These are phyloP conservation scores for Ceratobasidium sp. DNA, from an alignment of 1,284 basidiomycete species.

Conservation along the genomic window DNA sequence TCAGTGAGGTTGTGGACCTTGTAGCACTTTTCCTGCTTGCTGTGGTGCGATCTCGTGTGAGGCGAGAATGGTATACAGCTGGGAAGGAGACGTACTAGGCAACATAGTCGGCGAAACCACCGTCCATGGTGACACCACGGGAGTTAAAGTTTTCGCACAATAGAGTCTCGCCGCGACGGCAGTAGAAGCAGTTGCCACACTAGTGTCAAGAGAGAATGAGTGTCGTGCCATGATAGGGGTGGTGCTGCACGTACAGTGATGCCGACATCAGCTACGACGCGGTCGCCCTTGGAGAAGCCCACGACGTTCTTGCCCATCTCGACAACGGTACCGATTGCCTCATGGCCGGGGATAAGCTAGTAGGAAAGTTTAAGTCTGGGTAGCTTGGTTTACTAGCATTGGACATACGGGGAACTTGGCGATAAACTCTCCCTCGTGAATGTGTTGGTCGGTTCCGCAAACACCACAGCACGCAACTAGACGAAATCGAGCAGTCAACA, in stretches of 20 bases:
- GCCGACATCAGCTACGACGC: conserved; percentile 79
- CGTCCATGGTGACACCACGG: conserved; percentile 78
- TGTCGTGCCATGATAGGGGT: not conserved
- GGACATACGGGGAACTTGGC: conserved; percentile 74
- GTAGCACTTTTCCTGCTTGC: conserved; percentile 77
- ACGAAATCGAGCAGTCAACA: conserved; percentile 30
- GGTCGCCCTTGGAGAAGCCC: conserved; percentile 77
- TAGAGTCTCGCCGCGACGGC: conserved; percentile 78
- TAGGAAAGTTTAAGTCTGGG: not conserved
- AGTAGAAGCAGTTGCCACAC: conserved; percentile 87
- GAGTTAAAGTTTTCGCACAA: conserved; percentile 84
- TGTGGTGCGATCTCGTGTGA: conserved; percentile 46
- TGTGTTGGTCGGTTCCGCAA: conserved; percentile 82
- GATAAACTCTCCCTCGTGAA: conserved; percentile 84
- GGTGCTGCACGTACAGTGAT: conserved; percentile 57
- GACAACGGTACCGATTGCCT: conserved; percentile 77
- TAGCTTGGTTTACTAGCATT: conserved; percentile 3
- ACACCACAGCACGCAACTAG: conserved; percentile 67
- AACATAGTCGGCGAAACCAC: conserved; percentile 90
- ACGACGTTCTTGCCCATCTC: conserved; percentile 78
- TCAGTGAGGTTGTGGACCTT: conserved; percentile 88
- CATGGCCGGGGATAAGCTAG: conserved; percentile 84
- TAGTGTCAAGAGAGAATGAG: conserved; percentile 52
- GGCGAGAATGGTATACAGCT: not conserved
- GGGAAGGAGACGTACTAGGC: conserved; percentile 67